Evolutionary conservation across 306 rosid genomes (phyloP), one percentile per base, ranked within the genome.

Genomic region (Sesbania bispinosa): DNA sequence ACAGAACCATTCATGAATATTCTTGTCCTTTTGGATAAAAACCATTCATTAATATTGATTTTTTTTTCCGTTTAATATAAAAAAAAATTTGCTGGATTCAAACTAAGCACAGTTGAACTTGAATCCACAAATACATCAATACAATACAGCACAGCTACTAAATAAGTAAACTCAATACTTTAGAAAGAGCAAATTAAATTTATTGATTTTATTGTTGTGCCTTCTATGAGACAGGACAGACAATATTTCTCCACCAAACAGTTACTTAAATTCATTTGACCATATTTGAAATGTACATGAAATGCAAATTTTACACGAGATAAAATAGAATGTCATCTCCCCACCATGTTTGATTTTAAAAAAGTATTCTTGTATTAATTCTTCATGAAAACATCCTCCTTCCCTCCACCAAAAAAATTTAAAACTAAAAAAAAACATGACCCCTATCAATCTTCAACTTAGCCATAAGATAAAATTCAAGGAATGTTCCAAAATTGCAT

Each of bases 241-340:
- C 11, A 19, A 9, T 7, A 48, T 23, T 77, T 69, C 62, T 39
- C 67, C 27, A n/a, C 58, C 67, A 69, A 61, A 61, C 6, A 45
- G 19, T 74, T 21, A 36, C 45, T 59, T 47, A 13, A 27, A 58
- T 59, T 61, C n/a, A 79, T 57, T 46, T 8, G 4, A 14, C 15
- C 7, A 20, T n/a, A 50, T 42, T 18, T 39, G 35, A 50, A 32
- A 73, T 48, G 53, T 45, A 30, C 35, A 47, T 46, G 38, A 54
- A 62, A 43, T 46, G 11, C 33, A 74, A 63, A 51, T 8, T 74
- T 74, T 13, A 18, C 11, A 27, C 15, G 19, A 36, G 14, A 36
- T 4, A 54, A 30, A 58, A 55, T 2, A 54, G 18, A 50, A 35
- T 20, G 6, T n/a, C 47, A 5, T 15, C 23, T 36, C 4, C 24